phyloP scores from a whole-genome alignment of 805 yeast genomes.

The Nakazawaea ishiwadae region DNA sequence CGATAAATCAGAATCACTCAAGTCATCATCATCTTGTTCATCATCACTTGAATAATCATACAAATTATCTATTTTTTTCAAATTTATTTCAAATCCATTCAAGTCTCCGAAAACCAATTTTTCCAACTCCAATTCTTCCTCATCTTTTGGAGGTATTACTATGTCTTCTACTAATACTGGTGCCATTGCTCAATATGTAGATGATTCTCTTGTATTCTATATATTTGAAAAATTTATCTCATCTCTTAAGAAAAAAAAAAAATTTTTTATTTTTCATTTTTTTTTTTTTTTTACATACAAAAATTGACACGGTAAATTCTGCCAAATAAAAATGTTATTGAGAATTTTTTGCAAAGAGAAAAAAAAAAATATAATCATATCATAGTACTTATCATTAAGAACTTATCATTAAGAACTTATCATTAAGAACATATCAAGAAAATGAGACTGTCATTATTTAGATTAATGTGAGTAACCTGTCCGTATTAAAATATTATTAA shows the following conservation, averaged over 20 bases:
- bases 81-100: constrained; percentile 63
- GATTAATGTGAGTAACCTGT: constrained; percentile 22
- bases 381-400: too few relatives aligned
- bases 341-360: too few relatives aligned
- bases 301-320: too few relatives aligned
- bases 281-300: too few relatives aligned
- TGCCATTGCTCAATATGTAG: constrained; percentile 1
- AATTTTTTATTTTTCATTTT: too few relatives aligned
- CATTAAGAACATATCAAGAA: too few relatives aligned
- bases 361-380: too few relatives aligned
- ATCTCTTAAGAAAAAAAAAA: too few relatives aligned
- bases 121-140: constrained; percentile 76
- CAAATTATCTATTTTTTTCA: constrained; percentile 57
- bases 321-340: too few relatives aligned
- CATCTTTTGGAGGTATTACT: constrained; percentile 66
- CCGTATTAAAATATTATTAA: too few relatives aligned
- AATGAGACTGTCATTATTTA: constrained; percentile 22
- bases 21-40: constrained; percentile 29
- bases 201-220: neutral
- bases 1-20: constrained; percentile 29
- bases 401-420: too few relatives aligned
- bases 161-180: constrained; percentile 14
- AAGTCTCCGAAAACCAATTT: constrained; percentile 87
- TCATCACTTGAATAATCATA: constrained; percentile 41
- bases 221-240: too few relatives aligned